phyloP scores from a whole-genome alignment of 176 grass and related monocot genomes.

The Bothriochloa decipiens region DNA sequence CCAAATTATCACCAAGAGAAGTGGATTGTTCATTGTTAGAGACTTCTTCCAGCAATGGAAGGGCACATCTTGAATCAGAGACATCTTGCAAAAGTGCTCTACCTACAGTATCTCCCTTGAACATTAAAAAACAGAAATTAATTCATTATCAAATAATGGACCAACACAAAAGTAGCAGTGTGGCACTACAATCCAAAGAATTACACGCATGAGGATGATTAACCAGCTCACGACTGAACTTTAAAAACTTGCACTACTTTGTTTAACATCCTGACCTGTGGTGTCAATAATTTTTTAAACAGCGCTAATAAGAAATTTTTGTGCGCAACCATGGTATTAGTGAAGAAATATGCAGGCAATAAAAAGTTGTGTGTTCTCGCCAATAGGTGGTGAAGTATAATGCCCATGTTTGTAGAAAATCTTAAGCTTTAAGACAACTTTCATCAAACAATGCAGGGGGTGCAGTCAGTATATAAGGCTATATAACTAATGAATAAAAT shows the following conservation, averaged over 20 bases:
- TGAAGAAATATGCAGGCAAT: slow-evolving; percentile 4
- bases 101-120: slow-evolving; percentile 44
- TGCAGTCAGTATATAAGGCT: neutral
- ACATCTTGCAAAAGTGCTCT: slow-evolving; percentile 31
- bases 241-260: neutral
- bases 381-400: slow-evolving; percentile 13
- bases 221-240: neutral
- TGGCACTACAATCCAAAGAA: neutral
- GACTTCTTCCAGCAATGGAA: slow-evolving; percentile 40
- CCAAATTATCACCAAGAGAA: slow-evolving; percentile 41
- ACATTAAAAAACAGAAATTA: slow-evolving; percentile 41
- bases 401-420: neutral
- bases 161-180: slow-evolving; percentile 22
- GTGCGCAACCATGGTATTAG: neutral
- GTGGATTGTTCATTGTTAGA: slow-evolving; percentile 33
- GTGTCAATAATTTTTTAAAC: neutral
- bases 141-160: slow-evolving; percentile 22
- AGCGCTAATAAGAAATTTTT: neutral
- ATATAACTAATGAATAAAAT: slow-evolving; percentile 1
- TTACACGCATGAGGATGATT: neutral
- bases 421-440: slow-evolving; percentile 5
- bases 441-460: neutral
- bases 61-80: slow-evolving; percentile 34
- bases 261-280: neutral
- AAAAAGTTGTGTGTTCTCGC: neutral